phyloP scores from a whole-genome alignment of 2,329 filamentous ascomycete genomes.

The Trichoderma breve region DNA sequence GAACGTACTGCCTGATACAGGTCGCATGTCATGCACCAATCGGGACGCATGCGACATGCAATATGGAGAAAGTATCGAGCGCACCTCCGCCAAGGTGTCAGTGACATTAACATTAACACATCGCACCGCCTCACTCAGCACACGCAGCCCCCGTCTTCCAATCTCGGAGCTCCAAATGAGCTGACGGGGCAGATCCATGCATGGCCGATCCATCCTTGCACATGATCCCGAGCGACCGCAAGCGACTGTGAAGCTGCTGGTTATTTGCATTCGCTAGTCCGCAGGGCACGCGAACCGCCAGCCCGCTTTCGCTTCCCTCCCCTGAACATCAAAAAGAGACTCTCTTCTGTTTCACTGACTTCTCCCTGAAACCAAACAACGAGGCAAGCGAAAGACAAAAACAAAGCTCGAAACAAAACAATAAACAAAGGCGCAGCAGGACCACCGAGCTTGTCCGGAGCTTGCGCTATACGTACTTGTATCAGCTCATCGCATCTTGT shows the following conservation, averaged over 20 bases:
- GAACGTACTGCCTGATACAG: not conserved
- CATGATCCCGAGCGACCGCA: slow-evolving; percentile 17
- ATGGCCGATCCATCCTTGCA: slow-evolving; percentile 18
- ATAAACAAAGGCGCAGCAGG: not conserved
- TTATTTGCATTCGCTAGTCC: slow-evolving; percentile 12
- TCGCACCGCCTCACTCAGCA: slow-evolving; percentile 8
- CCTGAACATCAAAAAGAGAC: slow-evolving; percentile 12
- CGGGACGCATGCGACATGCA: not conserved
- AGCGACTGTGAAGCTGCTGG: slow-evolving; percentile 8
- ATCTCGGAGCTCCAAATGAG: slow-evolving; percentile 19
- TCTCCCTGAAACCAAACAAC: slow-evolving; percentile 7
- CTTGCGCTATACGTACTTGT: not conserved
- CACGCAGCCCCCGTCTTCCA: slow-evolving; percentile 9
- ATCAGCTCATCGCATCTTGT: not conserved
- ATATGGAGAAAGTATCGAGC: not conserved
- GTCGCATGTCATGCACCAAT: not conserved
- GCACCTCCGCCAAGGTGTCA: not conserved
- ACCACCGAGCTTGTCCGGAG: not conserved
- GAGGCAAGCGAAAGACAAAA: slow-evolving; percentile 10
- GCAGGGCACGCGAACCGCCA: slow-evolving; percentile 6
- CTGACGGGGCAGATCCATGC: slow-evolving; percentile 20
- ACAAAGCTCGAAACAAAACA: slow-evolving; percentile 5
- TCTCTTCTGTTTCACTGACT: slow-evolving; percentile 7
- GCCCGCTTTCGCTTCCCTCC: slow-evolving; percentile 16
- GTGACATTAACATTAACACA: not conserved